Conservation (phyloP, 148 eudicot species). For the Nepenthes gracilis region DNA sequence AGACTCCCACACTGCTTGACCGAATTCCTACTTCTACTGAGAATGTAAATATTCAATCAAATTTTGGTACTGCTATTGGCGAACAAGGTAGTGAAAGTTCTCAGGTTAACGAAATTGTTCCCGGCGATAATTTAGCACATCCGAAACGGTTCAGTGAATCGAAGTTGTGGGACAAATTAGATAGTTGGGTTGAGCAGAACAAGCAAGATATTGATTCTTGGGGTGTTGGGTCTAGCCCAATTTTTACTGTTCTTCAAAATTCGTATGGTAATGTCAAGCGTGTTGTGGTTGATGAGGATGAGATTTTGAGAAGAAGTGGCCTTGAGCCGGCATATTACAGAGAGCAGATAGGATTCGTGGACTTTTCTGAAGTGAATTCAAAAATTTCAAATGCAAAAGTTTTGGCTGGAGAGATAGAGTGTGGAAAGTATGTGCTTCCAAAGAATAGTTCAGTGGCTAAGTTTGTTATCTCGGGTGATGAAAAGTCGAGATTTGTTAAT, state of each 20-base stretch:
- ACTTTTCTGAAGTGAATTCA: conserved; percentile 27
- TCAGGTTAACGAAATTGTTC: conserved; percentile 19
- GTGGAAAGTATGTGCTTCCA: conserved; percentile 37
- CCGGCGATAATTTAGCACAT: conserved; percentile 6
- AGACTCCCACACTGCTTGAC: conserved; percentile 12
- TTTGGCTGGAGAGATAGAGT: conserved; percentile 56
- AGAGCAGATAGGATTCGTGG: conserved; percentile 25
- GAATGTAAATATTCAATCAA: conserved; percentile 12
- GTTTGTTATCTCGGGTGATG: conserved; percentile 23
- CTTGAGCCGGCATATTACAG: conserved; percentile 23
- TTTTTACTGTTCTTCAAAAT: conserved; percentile 54
- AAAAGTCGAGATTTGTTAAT: conserved; percentile 14
- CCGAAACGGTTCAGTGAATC: conserved; percentile 26
- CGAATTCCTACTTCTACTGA: conserved; percentile 19
- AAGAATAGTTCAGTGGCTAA: conserved; percentile 56
- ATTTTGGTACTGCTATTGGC: conserved; percentile 11
- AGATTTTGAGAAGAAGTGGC: conserved; percentile 54
- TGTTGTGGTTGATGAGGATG: conserved; percentile 64
- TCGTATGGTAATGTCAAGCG: conserved; percentile 42
- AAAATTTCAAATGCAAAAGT: conserved; percentile 47
- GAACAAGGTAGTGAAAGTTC: conserved; percentile 5
- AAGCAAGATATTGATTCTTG: conserved; percentile 64
- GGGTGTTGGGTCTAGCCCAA: conserved; percentile 70
- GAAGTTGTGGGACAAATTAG: conserved; percentile 43
- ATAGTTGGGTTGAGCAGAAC: conserved; percentile 66